Evolutionary conservation across 805 yeast species (phyloP).

Genomic region (Starmera dryadoides): DNA sequence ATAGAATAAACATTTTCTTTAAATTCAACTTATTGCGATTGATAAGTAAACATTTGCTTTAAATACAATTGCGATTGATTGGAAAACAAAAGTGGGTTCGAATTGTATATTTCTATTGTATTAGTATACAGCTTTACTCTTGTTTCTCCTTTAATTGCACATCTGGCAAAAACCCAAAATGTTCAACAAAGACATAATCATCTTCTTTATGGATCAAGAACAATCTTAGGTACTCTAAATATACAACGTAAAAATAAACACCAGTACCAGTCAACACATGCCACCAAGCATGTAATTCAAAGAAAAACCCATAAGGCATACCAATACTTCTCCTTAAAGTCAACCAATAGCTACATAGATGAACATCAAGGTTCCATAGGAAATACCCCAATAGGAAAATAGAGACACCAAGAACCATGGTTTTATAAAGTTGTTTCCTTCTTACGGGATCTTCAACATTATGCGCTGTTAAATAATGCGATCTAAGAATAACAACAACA

Average conservation of each 20-base stretch:
- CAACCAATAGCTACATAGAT: constrained; percentile 59
- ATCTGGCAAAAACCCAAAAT: constrained; percentile 52
- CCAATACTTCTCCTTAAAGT: constrained; percentile 58
- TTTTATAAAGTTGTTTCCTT: constrained; percentile 39
- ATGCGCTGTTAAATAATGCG: constrained; percentile 41
- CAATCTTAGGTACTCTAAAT: constrained; percentile 66
- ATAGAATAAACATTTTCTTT: too few species aligned
- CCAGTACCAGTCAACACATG: constrained; percentile 83
- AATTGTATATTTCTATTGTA: background rate
- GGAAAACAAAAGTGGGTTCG: background rate
- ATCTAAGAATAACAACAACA: constrained; percentile 58
- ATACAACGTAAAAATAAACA: constrained; percentile 77
- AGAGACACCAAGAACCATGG: constrained; percentile 52
- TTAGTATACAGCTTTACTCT: background rate
- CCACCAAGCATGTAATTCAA: constrained; percentile 99
- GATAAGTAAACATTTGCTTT: too few species aligned
- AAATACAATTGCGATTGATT: too few species aligned
- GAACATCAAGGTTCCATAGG: constrained; percentile 86
- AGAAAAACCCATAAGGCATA: constrained; percentile 75
- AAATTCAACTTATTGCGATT: too few species aligned
- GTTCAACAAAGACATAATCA: constrained; percentile 52
- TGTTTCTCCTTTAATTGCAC: background rate
- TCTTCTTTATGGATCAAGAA: constrained; percentile 53
- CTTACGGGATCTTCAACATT: constrained; percentile 46
- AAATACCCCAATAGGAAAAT: constrained; percentile 70